Conservation (phyloP, 176 grass and related monocot genomes). For the Lolium perenne region DNA sequence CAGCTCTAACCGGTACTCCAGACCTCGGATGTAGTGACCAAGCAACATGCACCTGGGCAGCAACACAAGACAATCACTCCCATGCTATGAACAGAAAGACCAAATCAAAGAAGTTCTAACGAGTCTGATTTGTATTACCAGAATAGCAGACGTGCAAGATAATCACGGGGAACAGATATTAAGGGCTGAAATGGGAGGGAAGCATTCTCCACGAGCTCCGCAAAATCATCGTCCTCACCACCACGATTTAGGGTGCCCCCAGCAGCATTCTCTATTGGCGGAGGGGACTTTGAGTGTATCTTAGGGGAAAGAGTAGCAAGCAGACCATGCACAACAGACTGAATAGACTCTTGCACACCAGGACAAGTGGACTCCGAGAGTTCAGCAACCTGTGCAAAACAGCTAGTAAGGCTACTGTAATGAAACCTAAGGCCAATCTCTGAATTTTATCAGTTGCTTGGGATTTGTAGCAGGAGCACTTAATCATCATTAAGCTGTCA, state of each 20-base stretch:
- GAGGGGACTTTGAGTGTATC: slow-evolving; percentile 71
- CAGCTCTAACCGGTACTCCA: slow-evolving; percentile 90
- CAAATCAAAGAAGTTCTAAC: not conserved
- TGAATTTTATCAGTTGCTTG: slow-evolving; percentile 2
- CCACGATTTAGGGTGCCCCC: slow-evolving; percentile 56
- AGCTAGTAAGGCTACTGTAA: slow-evolving; percentile 29
- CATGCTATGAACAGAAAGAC: not conserved
- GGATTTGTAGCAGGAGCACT: not conserved
- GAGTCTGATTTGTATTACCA: slow-evolving; percentile 62
- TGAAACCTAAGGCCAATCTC: not conserved
- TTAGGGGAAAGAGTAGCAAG: slow-evolving; percentile 93
- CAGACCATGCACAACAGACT: slow-evolving; percentile 90
- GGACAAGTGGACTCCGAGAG: slow-evolving; percentile 86
- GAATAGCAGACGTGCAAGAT: slow-evolving; percentile 92
- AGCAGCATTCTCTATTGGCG: slow-evolving; percentile 48
- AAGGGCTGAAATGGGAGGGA: slow-evolving; percentile 80
- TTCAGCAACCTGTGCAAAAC: slow-evolving; percentile 77
- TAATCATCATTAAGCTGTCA: slow-evolving; percentile 5
- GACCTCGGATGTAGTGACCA: slow-evolving; percentile 88
- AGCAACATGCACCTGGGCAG: slow-evolving; percentile 88
- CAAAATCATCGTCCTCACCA: slow-evolving; percentile 58
- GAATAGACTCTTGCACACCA: slow-evolving; percentile 76
- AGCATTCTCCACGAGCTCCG: slow-evolving; percentile 76
- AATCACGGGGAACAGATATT: slow-evolving; percentile 84
- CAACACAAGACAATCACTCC: slow-evolving; percentile 12